Evolutionary conservation across 2,329 filamentous ascomycete genomes (phyloP), one percentile per base, ranked within the genome.

Genomic region (Ophiostoma ips): DNA sequence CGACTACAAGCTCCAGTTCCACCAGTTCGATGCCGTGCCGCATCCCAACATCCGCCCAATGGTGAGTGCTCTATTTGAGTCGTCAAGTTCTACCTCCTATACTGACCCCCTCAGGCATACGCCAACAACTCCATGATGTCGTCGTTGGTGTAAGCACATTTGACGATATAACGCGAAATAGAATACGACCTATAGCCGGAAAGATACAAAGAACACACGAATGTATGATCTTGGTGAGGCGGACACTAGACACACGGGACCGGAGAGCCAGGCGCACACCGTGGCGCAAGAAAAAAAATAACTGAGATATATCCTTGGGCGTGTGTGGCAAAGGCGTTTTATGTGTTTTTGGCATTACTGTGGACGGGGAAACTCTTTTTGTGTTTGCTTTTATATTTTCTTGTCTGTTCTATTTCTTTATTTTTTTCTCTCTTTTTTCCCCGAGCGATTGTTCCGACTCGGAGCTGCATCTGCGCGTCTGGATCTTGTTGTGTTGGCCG

Each of bases 11-110:
- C 81, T 96, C 59, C 72, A 87, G 35, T 98, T 86, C 69, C 78
- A 92, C 64, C 83, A 95, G 63, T 98, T 98, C 59, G 89, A 96
- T 59, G 92, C 92, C 8, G 92, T 98, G 49, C 89, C 89, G 55
- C 92, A 98, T 71, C 92, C 92, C 12, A 78, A 94, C 61, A 92
- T 98, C 64, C 87, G 84, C 66, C 90, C 92, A 13, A 98, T 98
- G 83, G 82, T 81, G 65, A 65, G 68, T 60, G 41, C 21, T 5
- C 21, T 28, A 36, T 28, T 24, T 18, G 2, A 8, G 0, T 15
- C 24, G 18, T 31, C 5, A 24, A 8, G 24, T 18, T 5, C 24
- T 10, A 24, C 9, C 9, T 33, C 2, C 11, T 18, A 43, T 19
- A 43, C 45, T 57, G 46, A 58, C 54, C 51, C 58, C 24, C 24